Evolutionary conservation across 2,329 filamentous ascomycete species (phyloP), one percentile per base, ranked within the genome.

Genomic region (Alternaria burnsii): DNA sequence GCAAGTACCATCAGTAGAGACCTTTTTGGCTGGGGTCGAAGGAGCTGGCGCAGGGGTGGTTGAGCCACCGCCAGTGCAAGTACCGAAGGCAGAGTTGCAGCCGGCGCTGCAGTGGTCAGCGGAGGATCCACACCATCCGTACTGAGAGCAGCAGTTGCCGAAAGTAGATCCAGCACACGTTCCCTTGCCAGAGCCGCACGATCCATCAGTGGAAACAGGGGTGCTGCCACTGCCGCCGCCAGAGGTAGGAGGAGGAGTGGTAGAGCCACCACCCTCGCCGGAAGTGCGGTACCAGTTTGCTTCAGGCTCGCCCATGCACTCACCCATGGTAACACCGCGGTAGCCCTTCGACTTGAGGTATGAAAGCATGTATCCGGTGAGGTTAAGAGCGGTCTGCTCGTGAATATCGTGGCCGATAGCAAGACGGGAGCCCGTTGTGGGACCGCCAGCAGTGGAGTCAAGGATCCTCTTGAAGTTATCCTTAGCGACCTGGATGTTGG

Each of bases 341-440:
- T 79, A 83, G 43, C 79, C 78, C 59, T 79, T 76, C n/a, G 67
- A 68, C 52, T 70, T 71, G 24, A 78, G 72, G 48, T 69, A 73
- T 42, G 80, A 66, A 38, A 84, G 80, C 74, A 83, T 81, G 65
- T 76, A 81, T 38, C 71, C 73, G 3, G 81, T 81, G 22, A 84
- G 71, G 50, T 75, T 76, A 26, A 77, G 63, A 5, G 81, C 82
- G 8, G 82, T 84, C 63, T 80, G 77, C 61, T 80, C 62, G 62
- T 83, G 80, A 38, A 82, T 83, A 63, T 84, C 82, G 69, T 84
- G 82, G 18, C 74, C 87, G 65, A 89, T 84, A 14, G 84, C 82
- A 52, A 89, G 71, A 66, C 83, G 86, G 42, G 76, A 50, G 9
- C 66, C 66, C 12, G 59, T 50, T 8, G 51, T 18, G 24, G 63